Evolutionary conservation across 1,284 basidiomycete genomes (phyloP).

Genomic region (Paramarasmius palmivorus): DNA sequence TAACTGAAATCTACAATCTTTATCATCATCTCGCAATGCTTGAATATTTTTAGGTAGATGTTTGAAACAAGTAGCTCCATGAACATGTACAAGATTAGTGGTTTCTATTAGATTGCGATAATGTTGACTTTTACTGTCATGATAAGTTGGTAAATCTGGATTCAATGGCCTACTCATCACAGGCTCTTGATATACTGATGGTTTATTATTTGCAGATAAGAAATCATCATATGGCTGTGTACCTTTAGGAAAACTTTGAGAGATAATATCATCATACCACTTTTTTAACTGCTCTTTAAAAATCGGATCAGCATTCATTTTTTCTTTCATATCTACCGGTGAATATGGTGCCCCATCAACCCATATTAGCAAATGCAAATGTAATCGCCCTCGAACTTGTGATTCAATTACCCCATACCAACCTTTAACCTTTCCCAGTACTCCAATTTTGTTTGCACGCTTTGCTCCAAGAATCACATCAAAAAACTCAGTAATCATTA

Average conservation of each 20-base stretch:
- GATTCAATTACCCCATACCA: conserved; percentile 6
- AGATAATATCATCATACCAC: conserved; percentile 4
- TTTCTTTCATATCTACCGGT: not conserved
- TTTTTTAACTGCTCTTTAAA: not conserved
- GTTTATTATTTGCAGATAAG: too few species aligned
- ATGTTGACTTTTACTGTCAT: conserved; percentile 8
- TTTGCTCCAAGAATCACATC: conserved; percentile 12
- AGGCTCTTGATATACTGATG: conserved; percentile 2
- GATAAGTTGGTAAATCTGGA: conserved; percentile 1
- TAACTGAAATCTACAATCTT: conserved; percentile 5
- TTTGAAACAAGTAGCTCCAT: conserved; percentile 17
- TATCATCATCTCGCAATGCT: conserved; percentile 1
- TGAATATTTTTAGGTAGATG: conserved; percentile 5
- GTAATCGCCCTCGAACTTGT: conserved; percentile 1
- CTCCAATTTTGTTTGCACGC: conserved; percentile 4
- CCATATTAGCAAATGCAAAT: conserved; percentile 5
- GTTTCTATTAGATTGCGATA: conserved; percentile 14
- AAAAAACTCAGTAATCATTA: conserved; percentile 10
- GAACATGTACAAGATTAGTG: conserved; percentile 11
- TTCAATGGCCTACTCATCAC: conserved; percentile 12
- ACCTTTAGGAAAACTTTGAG: not conserved
- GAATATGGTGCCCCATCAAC: not conserved
- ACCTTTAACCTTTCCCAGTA: conserved; percentile 14
- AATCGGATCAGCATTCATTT: not conserved
- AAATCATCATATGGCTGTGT: not conserved